These are phyloP conservation scores for Trichoderma cornu-damae DNA, from an alignment of 2,329 filamentous ascomycete genomes.

Conservation along the genomic window DNA sequence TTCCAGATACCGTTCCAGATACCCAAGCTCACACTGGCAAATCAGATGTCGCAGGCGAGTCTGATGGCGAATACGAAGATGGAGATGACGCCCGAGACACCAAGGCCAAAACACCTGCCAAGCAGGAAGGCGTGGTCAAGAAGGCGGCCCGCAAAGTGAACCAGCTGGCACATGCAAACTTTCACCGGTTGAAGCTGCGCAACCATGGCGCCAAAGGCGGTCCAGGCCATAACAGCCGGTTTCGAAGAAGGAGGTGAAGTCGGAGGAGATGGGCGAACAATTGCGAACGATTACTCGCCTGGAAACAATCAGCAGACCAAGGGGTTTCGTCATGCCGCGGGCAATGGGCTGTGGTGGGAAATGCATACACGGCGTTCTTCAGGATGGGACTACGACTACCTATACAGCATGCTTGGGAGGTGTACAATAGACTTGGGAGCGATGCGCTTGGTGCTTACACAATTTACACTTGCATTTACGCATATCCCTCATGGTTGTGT, in stretches of 20 bases:
- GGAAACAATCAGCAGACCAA: background rate
- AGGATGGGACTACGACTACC: too few relatives aligned
- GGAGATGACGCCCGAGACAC: constrained; percentile 21
- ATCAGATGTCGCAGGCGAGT: constrained; percentile 16
- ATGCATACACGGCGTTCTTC: constrained; percentile 15
- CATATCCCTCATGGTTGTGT: too few relatives aligned
- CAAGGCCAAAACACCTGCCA: constrained; percentile 22
- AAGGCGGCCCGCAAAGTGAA: constrained; percentile 57
- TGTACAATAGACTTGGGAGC: background rate
- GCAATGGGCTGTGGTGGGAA: background rate
- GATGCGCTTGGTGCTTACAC: background rate
- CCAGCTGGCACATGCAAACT: constrained; percentile 60
- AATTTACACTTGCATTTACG: too few relatives aligned
- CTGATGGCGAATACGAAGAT: constrained; percentile 21
- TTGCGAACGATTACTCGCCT: too few relatives aligned
- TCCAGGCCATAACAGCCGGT: constrained; percentile 52
- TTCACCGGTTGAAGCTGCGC: constrained; percentile 59
- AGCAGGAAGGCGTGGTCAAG: constrained; percentile 43
- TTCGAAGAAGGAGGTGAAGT: constrained; percentile 44
- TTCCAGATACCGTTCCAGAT: constrained; percentile 31
- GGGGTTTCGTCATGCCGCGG: background rate
- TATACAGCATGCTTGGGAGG: background rate
- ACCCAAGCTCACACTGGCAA: constrained; percentile 24
- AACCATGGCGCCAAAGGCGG: constrained; percentile 60
- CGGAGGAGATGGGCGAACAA: background rate